Evolutionary conservation across 169 alveolate genomes (phyloP), one percentile per base, ranked within the genome.

Genomic region (Gregarina niphandrodes): DNA sequence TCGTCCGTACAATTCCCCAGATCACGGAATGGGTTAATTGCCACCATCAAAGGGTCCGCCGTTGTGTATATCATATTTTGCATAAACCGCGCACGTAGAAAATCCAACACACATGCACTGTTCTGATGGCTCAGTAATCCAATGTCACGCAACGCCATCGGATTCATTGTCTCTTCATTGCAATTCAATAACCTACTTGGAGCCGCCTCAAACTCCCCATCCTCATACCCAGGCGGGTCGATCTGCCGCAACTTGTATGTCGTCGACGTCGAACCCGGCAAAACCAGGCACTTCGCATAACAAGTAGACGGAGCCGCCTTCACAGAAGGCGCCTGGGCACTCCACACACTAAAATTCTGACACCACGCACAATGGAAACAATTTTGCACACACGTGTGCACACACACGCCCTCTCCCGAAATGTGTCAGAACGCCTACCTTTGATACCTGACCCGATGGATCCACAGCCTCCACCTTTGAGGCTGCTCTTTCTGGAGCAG

Each of bases 41-140:
- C 77, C 24, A 77, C 84, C 40, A 77, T 55, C 21, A 77, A 61
- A n/a, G 89, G 89, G 35, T 61, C 71, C 2, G 89, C 89, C n/a
- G 82, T 48, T 70, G 69, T 49, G 43, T 57, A 55, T 1, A 53
- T 53, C 9, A 23, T 7, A 7, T 39, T 23, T 11, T 12, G 19
- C 3, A 9, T 1, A 30, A 2, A 37, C 2, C 58, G 46, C 3
- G 22, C 16, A 21, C 70, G 63, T 6, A 77, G 52, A 43, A 64
- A 62, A 50, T 70, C 84, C 21, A 75, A 55, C 29, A 75, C 86
- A 42, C 83, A 71, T 5, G 88, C 82, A 11, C 64, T 60, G 44
- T 72, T 67, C 9, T 82, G 68, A 51, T 75, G 84, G 21, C 76
- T 74, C 11, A 77, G 64, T 51, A 73, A 40, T 30, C 87, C 87